A percentile compares a stretch with the other conserved stretches of the same genome.
These are phyloP conservation scores for Lactifluus rugatus DNA, from an alignment of 768 basidiomycete species.

Conservation along the genomic window DNA sequence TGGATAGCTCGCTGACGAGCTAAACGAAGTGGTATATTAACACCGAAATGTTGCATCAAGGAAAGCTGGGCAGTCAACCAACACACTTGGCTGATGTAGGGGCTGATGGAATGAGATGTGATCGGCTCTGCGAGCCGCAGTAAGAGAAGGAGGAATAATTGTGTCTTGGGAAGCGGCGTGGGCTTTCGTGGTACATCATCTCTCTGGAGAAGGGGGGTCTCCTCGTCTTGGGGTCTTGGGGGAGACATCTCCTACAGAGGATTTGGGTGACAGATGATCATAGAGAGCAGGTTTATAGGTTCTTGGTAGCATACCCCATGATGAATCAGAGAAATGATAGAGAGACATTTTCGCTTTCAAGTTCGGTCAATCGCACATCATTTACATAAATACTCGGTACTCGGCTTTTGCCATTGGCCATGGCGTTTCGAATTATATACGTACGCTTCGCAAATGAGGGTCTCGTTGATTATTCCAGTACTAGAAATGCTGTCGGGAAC, in stretches of 20 bases:
- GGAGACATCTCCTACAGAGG: not conserved
- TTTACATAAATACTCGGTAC: too few species aligned
- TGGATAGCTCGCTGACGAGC: constrained; percentile 35
- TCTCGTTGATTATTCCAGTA: too few species aligned
- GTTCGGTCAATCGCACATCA: too few species aligned
- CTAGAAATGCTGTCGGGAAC: too few species aligned
- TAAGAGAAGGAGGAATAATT: constrained; percentile 37
- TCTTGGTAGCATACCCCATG: not conserved
- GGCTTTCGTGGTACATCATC: constrained; percentile 10
- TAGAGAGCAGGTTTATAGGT: not conserved
- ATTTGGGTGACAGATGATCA: not conserved
- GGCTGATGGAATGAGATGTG: constrained; percentile 37
- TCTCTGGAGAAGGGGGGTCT: constrained; percentile 5
- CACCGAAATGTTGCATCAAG: not conserved
- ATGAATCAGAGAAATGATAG: not conserved
- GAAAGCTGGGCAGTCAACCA: not conserved
- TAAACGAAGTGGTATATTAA: constrained; percentile 13
- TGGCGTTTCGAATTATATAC: too few species aligned
- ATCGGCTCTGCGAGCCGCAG: constrained; percentile 41
- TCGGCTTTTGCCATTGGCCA: too few species aligned
- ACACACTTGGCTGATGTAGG: constrained; percentile 40
- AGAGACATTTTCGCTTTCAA: not conserved
- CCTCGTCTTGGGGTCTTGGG: not conserved
- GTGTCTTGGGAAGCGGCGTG: constrained; percentile 38
- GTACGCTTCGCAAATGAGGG: too few species aligned